A percentile compares a stretch with the other conserved stretches of the same genome.
phyloP scores from a whole-genome alignment of 1,284 basidiomycete species.

The Melampsora larici-populina region DNA sequence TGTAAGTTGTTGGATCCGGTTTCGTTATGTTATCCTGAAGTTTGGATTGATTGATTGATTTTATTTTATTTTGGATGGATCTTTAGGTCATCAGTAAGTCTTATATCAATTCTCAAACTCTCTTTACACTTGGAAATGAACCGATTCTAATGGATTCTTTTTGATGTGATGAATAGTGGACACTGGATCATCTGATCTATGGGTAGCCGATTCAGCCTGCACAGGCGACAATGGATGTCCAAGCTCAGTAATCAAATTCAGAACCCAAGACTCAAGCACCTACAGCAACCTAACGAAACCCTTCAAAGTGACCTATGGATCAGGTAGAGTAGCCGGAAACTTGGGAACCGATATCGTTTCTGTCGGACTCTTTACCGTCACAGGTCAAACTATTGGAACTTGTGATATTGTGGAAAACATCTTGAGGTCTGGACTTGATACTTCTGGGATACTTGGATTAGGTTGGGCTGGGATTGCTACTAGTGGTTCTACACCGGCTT shows the following conservation, averaged over 20 bases:
- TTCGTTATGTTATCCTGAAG: too few relatives aligned
- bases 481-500: conserved; percentile 34
- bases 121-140: background rate
- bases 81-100: conserved; percentile 32
- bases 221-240: conserved; percentile 18
- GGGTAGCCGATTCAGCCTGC: conserved; percentile 34
- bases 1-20: conserved; percentile 23
- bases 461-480: conserved; percentile 42
- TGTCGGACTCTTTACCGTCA: conserved; percentile 25
- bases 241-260: conserved; percentile 25
- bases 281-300: background rate
- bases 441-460: conserved; percentile 36
- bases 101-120: background rate
- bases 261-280: conserved; percentile 16
- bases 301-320: conserved; percentile 41
- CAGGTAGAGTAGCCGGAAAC: conserved; percentile 27
- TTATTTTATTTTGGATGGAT: too few relatives aligned
- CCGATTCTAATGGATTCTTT: background rate
- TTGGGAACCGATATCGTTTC: conserved; percentile 29
- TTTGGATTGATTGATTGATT: too few relatives aligned
- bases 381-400: conserved; percentile 27
- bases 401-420: conserved; percentile 40
- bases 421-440: conserved; percentile 38
- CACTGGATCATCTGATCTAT: conserved; percentile 39
- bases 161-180: conserved; percentile 14